phyloP scores from a whole-genome alignment of 2,329 filamentous ascomycete genomes.

The Sporothrix humicola region DNA sequence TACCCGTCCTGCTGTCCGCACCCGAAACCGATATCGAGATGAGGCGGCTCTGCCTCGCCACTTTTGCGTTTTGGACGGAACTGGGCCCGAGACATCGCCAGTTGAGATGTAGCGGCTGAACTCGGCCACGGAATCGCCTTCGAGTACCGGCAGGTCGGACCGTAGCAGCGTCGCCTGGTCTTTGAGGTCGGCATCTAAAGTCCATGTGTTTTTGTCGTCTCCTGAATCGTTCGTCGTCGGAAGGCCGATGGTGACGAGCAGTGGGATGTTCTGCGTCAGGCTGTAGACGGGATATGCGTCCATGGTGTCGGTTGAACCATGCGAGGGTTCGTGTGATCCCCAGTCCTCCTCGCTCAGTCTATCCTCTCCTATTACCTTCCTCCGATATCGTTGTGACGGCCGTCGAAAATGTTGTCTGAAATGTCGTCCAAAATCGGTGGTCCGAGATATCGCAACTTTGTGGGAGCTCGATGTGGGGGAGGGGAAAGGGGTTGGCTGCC shows the following conservation, averaged over 20 bases:
- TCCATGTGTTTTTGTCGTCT: constrained; percentile 45
- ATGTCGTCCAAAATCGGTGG: too few relatives aligned
- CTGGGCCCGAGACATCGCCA: constrained; percentile 64
- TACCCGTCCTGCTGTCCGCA: constrained; percentile 82
- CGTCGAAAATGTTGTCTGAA: not conserved
- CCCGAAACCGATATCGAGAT: constrained; percentile 65
- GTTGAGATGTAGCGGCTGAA: constrained; percentile 70
- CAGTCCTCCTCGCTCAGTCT: not conserved
- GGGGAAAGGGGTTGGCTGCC: not conserved
- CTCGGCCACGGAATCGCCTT: constrained; percentile 66
- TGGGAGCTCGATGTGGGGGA: constrained; percentile 12
- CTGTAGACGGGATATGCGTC: constrained; percentile 81
- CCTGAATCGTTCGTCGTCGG: constrained; percentile 42
- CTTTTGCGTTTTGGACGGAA: constrained; percentile 46
- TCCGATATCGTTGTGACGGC: not conserved
- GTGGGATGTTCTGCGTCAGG: constrained; percentile 83
- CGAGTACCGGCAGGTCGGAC: constrained; percentile 72
- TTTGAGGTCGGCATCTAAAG: constrained; percentile 58
- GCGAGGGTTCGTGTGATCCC: not conserved
- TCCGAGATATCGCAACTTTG: constrained; percentile 32
- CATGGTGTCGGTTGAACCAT: constrained; percentile 55
- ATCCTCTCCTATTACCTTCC: not conserved
- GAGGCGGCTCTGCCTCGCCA: constrained; percentile 68
- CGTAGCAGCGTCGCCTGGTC: constrained; percentile 66
- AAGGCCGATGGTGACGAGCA: constrained; percentile 82